A percentile compares a stretch with the other conserved stretches of the same genome.
phyloP scores from a whole-genome alignment of 1,284 basidiomycete species.

The Phylloporus gajari region DNA sequence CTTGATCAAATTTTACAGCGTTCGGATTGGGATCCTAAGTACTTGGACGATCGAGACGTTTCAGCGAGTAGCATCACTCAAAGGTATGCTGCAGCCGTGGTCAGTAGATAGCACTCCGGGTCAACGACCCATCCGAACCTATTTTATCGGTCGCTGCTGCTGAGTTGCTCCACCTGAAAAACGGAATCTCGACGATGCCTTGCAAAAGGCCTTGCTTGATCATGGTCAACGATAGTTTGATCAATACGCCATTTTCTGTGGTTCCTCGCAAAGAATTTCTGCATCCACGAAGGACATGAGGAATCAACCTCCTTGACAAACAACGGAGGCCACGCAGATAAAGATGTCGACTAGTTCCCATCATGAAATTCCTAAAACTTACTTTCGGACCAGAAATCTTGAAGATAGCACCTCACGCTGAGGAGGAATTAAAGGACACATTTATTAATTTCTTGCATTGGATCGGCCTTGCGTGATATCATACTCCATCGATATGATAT shows the following conservation, averaged over 20 bases:
- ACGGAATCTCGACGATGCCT: not conserved
- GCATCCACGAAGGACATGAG: not conserved
- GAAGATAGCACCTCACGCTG: not conserved
- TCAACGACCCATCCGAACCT: not conserved
- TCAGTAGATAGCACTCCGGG: not conserved
- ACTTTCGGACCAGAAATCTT: not conserved
- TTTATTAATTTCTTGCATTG: not conserved
- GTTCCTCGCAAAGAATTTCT: not conserved
- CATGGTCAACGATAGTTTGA: not conserved
- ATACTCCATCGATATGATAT: no score
- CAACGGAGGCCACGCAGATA: not conserved
- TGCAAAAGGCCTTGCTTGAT: fast-evolving
- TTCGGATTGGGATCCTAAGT: no score
- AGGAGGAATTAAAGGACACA: not conserved
- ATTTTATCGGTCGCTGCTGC: not conserved
- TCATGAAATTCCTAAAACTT: not conserved
- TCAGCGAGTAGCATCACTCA: no score
- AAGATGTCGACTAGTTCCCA: not conserved
- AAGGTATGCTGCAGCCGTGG: not conserved
- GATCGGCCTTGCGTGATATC: no score
- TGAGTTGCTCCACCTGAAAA: not conserved
- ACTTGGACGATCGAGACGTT: no score
- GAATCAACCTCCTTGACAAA: not conserved
- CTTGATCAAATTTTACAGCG: no score
- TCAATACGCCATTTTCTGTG: not conserved